Base-by-base conservation (phyloP, 176 grass and related monocot genomes). In the Phyllostachys edulis region DNA sequence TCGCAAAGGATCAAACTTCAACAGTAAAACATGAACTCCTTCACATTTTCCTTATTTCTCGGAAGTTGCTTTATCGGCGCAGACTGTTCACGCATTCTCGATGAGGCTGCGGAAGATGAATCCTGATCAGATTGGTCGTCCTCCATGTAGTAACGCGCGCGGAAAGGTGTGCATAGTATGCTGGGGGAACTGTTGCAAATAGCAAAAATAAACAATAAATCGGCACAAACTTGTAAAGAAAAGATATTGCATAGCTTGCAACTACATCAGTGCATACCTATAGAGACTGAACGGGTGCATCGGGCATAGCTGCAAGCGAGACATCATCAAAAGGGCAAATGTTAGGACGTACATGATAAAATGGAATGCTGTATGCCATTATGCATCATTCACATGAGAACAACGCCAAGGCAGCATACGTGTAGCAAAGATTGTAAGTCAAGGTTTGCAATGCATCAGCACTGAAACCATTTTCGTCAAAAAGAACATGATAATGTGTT, bases 391-490 rank as follows among this genome's bases (percentile, higher is more conserved):
- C 4, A 40, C 11, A 26, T 7, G 6, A 16, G 55, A 54, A 59
- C 12, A 49, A 21, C 20, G 0, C 64, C 1, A 5, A 10, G 29
- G 13, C 42, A 49, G 12, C 61, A 89, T 77, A 80, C 89, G 91
- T 98, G 47, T 98, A 95, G 41, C 96, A 95, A 26, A 98, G 83
- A 32, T 89, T 98, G 20, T 98, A 93, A 4, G 96, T 95, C 45
- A 98, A 64, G 7, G 80, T 91, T 41, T 98, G 96, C 67, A 95
- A 39, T 10, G 65, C 80, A 39, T 98, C 89, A 51, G 96, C 96
- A 63, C 41, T 65, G 68, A 95, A 98, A 37, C 65, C 16, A 67
- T 98, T 98, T 78, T 98, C 91, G 1, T 98, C 93, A 1, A 85
- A 82, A 34, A 95, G 91, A 69, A 98, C 91, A 72, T 95, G 93